A percentile compares a stretch with the other conserved stretches of the same genome.
phyloP scores from a whole-genome alignment of 1,139 yeast species.

The Sugiyamaella grinbergsii region DNA sequence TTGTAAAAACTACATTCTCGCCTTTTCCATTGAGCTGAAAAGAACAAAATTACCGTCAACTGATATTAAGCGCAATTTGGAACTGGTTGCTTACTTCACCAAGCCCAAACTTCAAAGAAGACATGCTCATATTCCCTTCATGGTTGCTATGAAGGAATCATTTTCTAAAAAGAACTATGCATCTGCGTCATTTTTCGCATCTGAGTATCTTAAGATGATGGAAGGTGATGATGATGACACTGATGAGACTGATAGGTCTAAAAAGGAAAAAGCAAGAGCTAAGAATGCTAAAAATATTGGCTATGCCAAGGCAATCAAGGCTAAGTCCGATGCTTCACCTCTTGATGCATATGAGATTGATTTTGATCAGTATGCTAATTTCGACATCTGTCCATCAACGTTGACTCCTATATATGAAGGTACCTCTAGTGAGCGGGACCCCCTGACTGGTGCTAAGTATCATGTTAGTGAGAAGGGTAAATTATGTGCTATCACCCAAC shows the following conservation, averaged over 20 bases:
- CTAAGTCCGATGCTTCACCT: constrained; percentile 75
- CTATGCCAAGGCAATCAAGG: constrained; percentile 74
- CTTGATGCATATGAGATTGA: constrained; percentile 87
- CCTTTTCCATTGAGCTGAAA: constrained; percentile 83
- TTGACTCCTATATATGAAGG: constrained; percentile 88
- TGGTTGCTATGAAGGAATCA: constrained; percentile 92
- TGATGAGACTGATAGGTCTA: constrained; percentile 51
- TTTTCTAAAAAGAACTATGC: constrained; percentile 86
- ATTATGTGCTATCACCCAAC: constrained; percentile 70
- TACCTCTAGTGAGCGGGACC: constrained; percentile 67
- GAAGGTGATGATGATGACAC: constrained; percentile 57
- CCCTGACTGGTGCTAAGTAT: constrained; percentile 90
- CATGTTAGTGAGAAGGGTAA: constrained; percentile 76
- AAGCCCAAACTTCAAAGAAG: constrained; percentile 77
- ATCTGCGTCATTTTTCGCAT: constrained; percentile 88
- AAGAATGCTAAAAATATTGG: constrained; percentile 35
- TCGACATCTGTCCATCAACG: constrained; percentile 85
- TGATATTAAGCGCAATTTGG: constrained; percentile 85
- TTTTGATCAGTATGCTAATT: constrained; percentile 89
- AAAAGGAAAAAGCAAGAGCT: constrained; percentile 48
- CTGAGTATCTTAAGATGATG: constrained; percentile 70
- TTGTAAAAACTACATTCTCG: constrained; percentile 89
- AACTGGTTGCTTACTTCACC: constrained; percentile 94
- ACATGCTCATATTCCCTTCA: constrained; percentile 84
- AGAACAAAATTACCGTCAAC: constrained; percentile 81